A percentile compares a stretch with the other conserved stretches of the same genome.
Conservation (phyloP, 2,329 filamentous ascomycete genomes). For the Cyclaneusma minus region DNA sequence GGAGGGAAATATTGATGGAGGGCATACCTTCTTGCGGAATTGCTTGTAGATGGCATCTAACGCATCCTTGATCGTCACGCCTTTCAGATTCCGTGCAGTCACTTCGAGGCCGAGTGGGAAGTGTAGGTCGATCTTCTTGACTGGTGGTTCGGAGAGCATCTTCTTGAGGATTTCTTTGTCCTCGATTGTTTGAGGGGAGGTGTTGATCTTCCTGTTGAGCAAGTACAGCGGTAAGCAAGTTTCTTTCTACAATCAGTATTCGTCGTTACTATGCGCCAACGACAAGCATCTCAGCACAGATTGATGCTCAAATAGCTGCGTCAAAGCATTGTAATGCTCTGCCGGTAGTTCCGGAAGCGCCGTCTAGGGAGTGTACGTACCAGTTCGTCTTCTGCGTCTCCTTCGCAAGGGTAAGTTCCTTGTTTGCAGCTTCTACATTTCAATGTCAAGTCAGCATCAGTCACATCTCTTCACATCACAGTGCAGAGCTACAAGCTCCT, state of each 20-base stretch:
- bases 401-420: constrained; percentile 55
- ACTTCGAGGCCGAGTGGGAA: constrained; percentile 82
- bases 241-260: too few relatives aligned
- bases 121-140: constrained; percentile 89
- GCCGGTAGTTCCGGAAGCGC: neutral
- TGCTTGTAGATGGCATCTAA: constrained; percentile 90
- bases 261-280: neutral
- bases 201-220: constrained; percentile 81
- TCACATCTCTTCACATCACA: too few relatives aligned
- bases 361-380: constrained; percentile 33
- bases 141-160: constrained; percentile 60
- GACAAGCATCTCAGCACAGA: constrained; percentile 3
- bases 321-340: neutral
- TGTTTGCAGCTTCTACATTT: constrained; percentile 52
- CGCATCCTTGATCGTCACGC: constrained; percentile 94
- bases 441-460: constrained; percentile 4
- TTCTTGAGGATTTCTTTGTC: constrained; percentile 77
- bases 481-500: too few relatives aligned
- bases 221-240: too few relatives aligned
- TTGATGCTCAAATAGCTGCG: neutral
- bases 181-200: constrained; percentile 60
- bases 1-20: neutral
- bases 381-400: constrained; percentile 83
- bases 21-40: constrained; percentile 83
- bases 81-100: constrained; percentile 79